These are phyloP conservation scores for Arthrobotrys conoides DNA, from an alignment of 2,329 filamentous ascomycete species.

Conservation along the genomic window DNA sequence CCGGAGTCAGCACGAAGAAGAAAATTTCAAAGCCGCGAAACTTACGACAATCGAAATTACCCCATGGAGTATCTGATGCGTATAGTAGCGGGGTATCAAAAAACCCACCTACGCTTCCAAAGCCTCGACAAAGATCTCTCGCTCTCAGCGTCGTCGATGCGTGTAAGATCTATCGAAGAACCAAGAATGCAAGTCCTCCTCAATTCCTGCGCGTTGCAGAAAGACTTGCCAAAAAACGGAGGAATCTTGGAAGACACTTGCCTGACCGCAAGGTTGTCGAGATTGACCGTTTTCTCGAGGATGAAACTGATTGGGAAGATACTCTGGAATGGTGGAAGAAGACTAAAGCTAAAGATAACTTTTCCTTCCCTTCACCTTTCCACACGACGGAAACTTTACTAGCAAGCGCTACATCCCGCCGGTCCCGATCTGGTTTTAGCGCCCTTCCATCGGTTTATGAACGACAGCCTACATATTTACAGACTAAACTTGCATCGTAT, in stretches of 20 bases:
- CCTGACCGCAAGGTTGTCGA: conserved; percentile 49
- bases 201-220: conserved; percentile 52
- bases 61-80: background rate
- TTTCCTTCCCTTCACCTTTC: conserved; percentile 9
- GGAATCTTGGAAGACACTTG: conserved; percentile 35
- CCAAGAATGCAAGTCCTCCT: conserved; percentile 31
- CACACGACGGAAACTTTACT: background rate
- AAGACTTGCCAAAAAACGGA: conserved; percentile 42
- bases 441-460: background rate
- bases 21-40: conserved; percentile 22
- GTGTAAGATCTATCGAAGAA: conserved; percentile 44
- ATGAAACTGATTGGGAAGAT: conserved; percentile 57
- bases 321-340: conserved; percentile 42
- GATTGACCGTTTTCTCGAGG: conserved; percentile 40
- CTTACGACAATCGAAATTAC: conserved; percentile 33
- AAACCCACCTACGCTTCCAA: background rate
- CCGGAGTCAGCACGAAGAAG: background rate
- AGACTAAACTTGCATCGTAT: conserved; percentile 28
- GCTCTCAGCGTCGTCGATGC: conserved; percentile 56
- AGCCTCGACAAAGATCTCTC: conserved; percentile 26
- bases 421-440: conserved; percentile 3
- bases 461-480: conserved; percentile 24
- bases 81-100: background rate
- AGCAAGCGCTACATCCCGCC: background rate
- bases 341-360: conserved; percentile 22